These are phyloP conservation scores for Talaromyces sp. DNA, from an alignment of 2,329 filamentous ascomycete species.

Conservation along the genomic window DNA sequence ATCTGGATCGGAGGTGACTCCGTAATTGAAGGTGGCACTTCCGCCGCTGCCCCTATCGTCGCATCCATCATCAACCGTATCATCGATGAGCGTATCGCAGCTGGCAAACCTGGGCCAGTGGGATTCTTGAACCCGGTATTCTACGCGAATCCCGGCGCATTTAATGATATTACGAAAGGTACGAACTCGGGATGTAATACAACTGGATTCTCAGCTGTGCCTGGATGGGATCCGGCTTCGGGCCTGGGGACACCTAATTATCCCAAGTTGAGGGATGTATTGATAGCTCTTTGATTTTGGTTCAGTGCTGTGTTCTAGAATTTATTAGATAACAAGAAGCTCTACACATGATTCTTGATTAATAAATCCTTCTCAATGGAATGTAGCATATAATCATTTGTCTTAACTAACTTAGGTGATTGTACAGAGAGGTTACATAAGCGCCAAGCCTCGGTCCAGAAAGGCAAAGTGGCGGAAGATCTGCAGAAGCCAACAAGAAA, in stretches of 20 bases:
- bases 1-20: background rate
- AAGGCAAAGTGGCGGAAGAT: constrained; percentile 7
- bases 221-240: constrained; percentile 32
- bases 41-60: constrained; percentile 57
- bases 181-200: constrained; percentile 12
- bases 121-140: constrained; percentile 15
- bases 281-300: constrained; percentile 7
- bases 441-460: constrained; percentile 6
- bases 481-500: constrained; percentile 4
- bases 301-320: background rate
- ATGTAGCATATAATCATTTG: background rate
- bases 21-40: constrained; percentile 18
- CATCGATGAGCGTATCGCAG: constrained; percentile 58
- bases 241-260: constrained; percentile 31
- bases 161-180: constrained; percentile 12
- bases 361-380: background rate
- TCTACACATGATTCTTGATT: background rate
- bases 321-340: background rate
- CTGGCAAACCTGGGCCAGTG: constrained; percentile 40
- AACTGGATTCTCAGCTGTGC: constrained; percentile 7
- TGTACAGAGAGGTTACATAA: background rate
- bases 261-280: constrained; percentile 14
- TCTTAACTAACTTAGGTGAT: background rate
- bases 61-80: constrained; percentile 59
- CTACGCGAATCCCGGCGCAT: constrained; percentile 8